Conservation (phyloP, 495 filamentous ascomycete genomes). For the Penicillium robsamsonii region DNA sequence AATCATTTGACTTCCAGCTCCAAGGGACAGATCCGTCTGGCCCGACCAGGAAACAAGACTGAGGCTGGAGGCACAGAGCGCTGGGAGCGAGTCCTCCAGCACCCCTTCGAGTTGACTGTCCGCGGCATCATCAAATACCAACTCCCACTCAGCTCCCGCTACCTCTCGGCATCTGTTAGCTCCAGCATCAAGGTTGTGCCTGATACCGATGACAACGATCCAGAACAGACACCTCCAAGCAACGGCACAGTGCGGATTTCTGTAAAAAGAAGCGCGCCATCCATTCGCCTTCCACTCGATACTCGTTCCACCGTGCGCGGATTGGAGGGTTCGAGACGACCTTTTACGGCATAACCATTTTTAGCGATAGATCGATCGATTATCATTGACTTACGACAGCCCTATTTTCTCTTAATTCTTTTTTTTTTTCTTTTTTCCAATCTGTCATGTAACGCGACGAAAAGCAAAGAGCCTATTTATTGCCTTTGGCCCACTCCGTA, state of each 20-base stretch:
- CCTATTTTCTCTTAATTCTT: slow-evolving; percentile 11
- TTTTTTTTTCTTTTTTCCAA: slow-evolving; percentile 12
- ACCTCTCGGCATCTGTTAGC: slow-evolving; percentile 54
- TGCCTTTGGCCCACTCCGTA: neutral
- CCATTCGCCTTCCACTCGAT: slow-evolving; percentile 14
- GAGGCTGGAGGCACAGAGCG: slow-evolving; percentile 79
- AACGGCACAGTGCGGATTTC: slow-evolving; percentile 33
- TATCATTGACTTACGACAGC: slow-evolving; percentile 27
- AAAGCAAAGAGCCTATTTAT: slow-evolving; percentile 13
- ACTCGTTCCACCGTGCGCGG: slow-evolving; percentile 4
- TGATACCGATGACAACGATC: slow-evolving; percentile 35
- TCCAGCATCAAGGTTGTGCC: slow-evolving; percentile 52
- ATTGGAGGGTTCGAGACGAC: slow-evolving; percentile 24
- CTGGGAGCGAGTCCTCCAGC: slow-evolving; percentile 86
- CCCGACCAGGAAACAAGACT: slow-evolving; percentile 84
- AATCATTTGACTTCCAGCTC: slow-evolving; percentile 62
- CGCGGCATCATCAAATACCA: slow-evolving; percentile 87
- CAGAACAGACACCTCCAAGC: slow-evolving; percentile 15
- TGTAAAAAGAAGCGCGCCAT: slow-evolving; percentile 2
- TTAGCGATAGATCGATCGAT: slow-evolving; percentile 31
- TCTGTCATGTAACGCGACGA: slow-evolving; percentile 17
- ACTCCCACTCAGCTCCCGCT: slow-evolving; percentile 72
- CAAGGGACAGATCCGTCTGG: slow-evolving; percentile 75
- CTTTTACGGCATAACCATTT: slow-evolving; percentile 27
- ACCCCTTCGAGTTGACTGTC: slow-evolving; percentile 89